Evolutionary conservation across 2,329 filamentous ascomycete genomes (phyloP), one percentile per base, ranked within the genome.

Genomic region (Phyllosticta citrichinensis): DNA sequence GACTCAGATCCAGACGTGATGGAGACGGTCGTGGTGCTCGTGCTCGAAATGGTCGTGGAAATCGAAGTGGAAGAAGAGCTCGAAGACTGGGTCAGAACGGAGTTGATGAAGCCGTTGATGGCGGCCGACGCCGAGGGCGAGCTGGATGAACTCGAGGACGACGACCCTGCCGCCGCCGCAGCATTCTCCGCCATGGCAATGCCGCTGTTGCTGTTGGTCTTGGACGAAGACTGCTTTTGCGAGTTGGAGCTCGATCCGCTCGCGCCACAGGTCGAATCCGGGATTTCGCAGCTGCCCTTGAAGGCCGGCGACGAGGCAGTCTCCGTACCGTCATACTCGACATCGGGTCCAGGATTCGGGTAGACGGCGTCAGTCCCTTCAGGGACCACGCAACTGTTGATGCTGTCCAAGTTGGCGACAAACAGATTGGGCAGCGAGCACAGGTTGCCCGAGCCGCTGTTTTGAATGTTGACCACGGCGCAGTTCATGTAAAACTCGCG

Each of bases 401-500:
- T 65, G 10, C 70, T 69, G 8, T 66, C 66, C 2, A 79, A 64
- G 62, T 79, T 78, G 0, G 76, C 77, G 53, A 75, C 74, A 65
- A 73, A 80, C 11, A 80, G 67, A 50, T 73, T 70, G 2, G 77
- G 76, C 6, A 78, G 69, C 14, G 62, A 64, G 10, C 69, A 63
- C 22, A 78, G 50, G n/a, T 54, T 53, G 19, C 50, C 50, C n/a
- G 47, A 35, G 40, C n/a, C 30, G 20, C 24, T 27, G 20, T 70
- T 71, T 2, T 74, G 69, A 40, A 91, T 85, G 64, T 81, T 83
- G 66, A 92, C 81, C 57, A 82, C 79, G 8, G 89, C 88, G 69
- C 89, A 94, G 75, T 91, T 90, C 87, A 91, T 91, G 81, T 94
- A 94, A 83, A 88, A 89, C 72, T 93, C 89, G 55, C 89, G 82